Evolutionary conservation across 2,329 filamentous ascomycete species (phyloP), one percentile per base, ranked within the genome.

Genomic region (Pseudocercospora pini-densiflorae): DNA sequence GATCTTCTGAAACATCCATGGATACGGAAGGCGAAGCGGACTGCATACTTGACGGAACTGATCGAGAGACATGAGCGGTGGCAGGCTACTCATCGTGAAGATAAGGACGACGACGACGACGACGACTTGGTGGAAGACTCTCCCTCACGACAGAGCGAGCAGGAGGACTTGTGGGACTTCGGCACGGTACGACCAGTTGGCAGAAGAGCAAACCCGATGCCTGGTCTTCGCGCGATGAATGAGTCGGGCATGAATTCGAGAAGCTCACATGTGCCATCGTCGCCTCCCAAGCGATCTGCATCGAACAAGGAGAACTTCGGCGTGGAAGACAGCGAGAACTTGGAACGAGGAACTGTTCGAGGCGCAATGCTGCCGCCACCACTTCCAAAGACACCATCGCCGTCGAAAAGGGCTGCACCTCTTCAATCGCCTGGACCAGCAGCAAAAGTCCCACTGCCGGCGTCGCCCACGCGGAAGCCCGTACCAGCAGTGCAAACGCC

Each of bases 101-200:
- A 89, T 36, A 87, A 89, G 14, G 88, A 91, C 14, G 68, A 80
- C 1, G 91, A 93, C 7, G 91, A 93, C 7, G 85, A 85, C 29
- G 88, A 92, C 62, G 66, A 87, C 55, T 81, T 84, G 12, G 81
- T 82, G 21, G 79, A 84, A 16, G 76, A 77, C 57, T 79, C 84
- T 64, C 75, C 80, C 54, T 74, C 77, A 60, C 72, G 79, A 60
- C 78, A 81, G n/a, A 79, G 83, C 0, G 86, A 89, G 64, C 86
- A 91, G 36, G 92, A 97, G 77, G 95, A 98, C 78, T 88, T 98
- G 77, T 99, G 95, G 95, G 95, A 99, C 79, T 99, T 99, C 82
- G 95, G 95, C 51, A 99, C 95, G 0, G 92, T 99, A 61, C 87
- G 94, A 64, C 89, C 96, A 5, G 89, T 90, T n/a, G 87, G 86